Base-by-base conservation (phyloP, 441 rosid genomes). In the Lagerstroemia fauriei region DNA sequence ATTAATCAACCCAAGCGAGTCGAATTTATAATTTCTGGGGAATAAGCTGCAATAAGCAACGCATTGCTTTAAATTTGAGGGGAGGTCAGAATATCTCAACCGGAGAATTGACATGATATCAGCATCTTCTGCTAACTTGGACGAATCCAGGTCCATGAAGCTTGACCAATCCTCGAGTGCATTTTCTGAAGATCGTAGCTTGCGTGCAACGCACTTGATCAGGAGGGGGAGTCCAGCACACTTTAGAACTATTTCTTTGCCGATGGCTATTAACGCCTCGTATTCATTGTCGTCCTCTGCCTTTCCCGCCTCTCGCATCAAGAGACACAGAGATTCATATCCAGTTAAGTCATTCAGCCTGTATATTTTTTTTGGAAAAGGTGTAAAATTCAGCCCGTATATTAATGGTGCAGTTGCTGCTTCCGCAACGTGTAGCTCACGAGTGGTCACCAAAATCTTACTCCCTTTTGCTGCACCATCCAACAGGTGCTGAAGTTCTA, bases 21-120 rank as follows among this genome's bases (percentile, higher is more conserved):
- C 74, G 47, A 84, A 84, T 53, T 65, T 84, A 27, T 79, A 76
- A 69, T 73, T 86, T 65, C 72, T 81, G 2, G 88, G 86, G 47
- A 73, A 82, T 77, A n/a, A 70, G 46, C 65, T 27, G 56, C 41
- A 5, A 71, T 79, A 51, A 44, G 69, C 69, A 69, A 57, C 11
- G 34, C 78, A 41, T 20, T 12, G 17, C 10, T 73, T 29, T 8
- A 84, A 80, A 16, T 76, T 14, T 72, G 72, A 69, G 2, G 57
- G 31, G 34, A 50, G 71, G 48, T 74, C 50, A 2, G 47, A 1
- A 24, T 73, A 44, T 8, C 69, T 73, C 31, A 7, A 32, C 53
- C 16, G 27, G 69, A 1, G 1, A 56, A 9, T 16, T 24, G 46
- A 16, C 22, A 74, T 75, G 34, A 51, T 44, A 10, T 50, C 4